Conservation (phyloP, 1,284 basidiomycete genomes). For the Tilletia setariae region DNA sequence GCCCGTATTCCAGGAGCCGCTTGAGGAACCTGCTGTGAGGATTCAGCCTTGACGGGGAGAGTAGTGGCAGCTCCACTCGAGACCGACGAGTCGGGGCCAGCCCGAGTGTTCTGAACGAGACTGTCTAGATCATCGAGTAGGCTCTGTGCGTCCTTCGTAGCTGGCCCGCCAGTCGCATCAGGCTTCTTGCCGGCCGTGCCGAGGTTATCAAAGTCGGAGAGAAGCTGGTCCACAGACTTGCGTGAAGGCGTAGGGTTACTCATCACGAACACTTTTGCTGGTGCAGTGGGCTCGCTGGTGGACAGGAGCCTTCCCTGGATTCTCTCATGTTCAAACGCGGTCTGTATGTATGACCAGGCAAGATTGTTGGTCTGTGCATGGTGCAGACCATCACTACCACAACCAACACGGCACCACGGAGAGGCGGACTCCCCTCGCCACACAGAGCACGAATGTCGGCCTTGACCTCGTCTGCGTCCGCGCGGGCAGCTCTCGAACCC, state of each 20-base stretch:
- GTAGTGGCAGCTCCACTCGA: neutral
- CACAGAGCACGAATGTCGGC: conserved; percentile 2
- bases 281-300: too few relatives aligned
- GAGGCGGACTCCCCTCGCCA: too few relatives aligned
- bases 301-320: too few relatives aligned
- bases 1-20: neutral
- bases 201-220: conserved; percentile 48
- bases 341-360: too few relatives aligned
- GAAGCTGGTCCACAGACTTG: conserved; percentile 50
- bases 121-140: conserved; percentile 51
- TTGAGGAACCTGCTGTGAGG: neutral
- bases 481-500: conserved; percentile 66
- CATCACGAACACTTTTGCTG: neutral
- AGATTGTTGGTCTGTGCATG: too few relatives aligned
- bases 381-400: too few relatives aligned
- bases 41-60: too few relatives aligned
- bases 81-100: neutral
- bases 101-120: conserved; percentile 35
- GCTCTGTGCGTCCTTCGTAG: conserved; percentile 45
- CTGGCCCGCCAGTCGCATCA: conserved; percentile 19
- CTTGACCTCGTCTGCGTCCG: conserved; percentile 5
- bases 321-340: too few relatives aligned
- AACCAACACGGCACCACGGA: too few relatives aligned
- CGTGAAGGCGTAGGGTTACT: conserved; percentile 7
- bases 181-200: conserved; percentile 25